Conservation (phyloP, 345 rosid genomes). For the Citrus inodora region DNA sequence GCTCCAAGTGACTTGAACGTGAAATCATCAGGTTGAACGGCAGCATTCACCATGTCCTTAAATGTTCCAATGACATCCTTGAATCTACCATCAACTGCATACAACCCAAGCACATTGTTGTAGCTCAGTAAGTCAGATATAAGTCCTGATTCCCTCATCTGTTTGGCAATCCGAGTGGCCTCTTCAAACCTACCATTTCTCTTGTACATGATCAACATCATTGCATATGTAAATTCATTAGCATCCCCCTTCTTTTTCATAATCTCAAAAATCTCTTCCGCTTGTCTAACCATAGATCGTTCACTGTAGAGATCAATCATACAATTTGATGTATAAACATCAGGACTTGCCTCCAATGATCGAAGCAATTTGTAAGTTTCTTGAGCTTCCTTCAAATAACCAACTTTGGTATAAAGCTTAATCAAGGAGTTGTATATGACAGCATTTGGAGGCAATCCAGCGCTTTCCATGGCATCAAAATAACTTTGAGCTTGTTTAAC, state of each 20-base stretch:
- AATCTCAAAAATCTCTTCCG: conserved; percentile 48
- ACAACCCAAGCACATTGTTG: conserved; percentile 61
- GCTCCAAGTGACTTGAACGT: conserved; percentile 67
- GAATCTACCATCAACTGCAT: conserved; percentile 66
- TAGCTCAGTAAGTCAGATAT: conserved; percentile 63
- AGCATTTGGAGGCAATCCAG: conserved; percentile 57
- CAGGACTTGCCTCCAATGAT: conserved; percentile 36
- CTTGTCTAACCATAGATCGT: conserved; percentile 66
- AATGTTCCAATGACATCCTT: conserved; percentile 57
- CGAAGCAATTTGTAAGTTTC: conserved; percentile 58
- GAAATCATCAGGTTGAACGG: conserved; percentile 45
- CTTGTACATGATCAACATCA: conserved; percentile 87
- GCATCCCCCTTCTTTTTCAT: conserved; percentile 65
- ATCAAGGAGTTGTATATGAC: conserved; percentile 67
- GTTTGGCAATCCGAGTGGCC: conserved; percentile 59
- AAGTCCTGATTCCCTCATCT: conserved; percentile 62
- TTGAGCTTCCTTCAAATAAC: conserved; percentile 74
- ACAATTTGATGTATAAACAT: conserved; percentile 67
- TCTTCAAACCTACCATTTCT: conserved; percentile 67
- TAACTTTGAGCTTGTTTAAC: conserved; percentile 57
- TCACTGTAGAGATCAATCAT: conserved; percentile 82
- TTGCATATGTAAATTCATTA: conserved; percentile 75
- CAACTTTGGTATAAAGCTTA: conserved; percentile 82
- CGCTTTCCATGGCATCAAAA: conserved; percentile 53
- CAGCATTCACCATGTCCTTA: conserved; percentile 65